Conservation (phyloP, 2,329 filamentous ascomycete species). For the Davidsoniella neocaledoniae region DNA sequence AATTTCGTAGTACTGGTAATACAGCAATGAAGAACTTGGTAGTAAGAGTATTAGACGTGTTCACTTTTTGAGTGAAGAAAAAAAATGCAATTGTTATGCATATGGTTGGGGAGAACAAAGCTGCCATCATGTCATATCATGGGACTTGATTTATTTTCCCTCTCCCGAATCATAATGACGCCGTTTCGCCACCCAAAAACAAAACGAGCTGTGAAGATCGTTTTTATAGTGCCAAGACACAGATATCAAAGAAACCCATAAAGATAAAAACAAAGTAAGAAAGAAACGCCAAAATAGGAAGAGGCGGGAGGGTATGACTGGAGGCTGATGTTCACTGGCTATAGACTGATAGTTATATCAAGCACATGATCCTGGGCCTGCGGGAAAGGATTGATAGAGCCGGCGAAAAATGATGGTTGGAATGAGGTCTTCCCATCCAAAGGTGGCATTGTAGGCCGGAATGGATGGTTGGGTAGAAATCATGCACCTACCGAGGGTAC, state of each 20-base stretch:
- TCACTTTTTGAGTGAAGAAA: not conserved
- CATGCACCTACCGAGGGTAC: too few species aligned
- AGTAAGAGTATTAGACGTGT: not conserved
- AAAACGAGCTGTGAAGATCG: not conserved
- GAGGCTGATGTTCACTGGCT: too few species aligned
- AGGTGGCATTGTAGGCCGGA: too few species aligned
- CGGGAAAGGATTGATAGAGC: not conserved
- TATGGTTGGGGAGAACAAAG: not conserved
- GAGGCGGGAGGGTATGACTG: not conserved
- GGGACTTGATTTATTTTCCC: not conserved
- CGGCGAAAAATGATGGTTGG: too few species aligned
- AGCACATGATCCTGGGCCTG: not conserved
- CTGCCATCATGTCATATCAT: not conserved
- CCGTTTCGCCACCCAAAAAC: slow-evolving; percentile 4
- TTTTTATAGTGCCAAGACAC: not conserved
- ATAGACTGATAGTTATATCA: not conserved
- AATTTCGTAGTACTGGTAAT: not conserved
- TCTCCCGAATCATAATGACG: slow-evolving; percentile 3
- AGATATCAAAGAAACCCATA: slow-evolving; percentile 7
- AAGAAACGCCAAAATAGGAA: not conserved
- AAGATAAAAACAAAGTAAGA: slow-evolving; percentile 4
- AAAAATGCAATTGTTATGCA: not conserved
- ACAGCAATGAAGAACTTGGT: not conserved
- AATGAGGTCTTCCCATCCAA: too few species aligned
- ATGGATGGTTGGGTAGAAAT: too few species aligned